Evolutionary conservation across 768 basidiomycete species (phyloP), one percentile per base, ranked within the genome.

Genomic region (Collybia mongolica): DNA sequence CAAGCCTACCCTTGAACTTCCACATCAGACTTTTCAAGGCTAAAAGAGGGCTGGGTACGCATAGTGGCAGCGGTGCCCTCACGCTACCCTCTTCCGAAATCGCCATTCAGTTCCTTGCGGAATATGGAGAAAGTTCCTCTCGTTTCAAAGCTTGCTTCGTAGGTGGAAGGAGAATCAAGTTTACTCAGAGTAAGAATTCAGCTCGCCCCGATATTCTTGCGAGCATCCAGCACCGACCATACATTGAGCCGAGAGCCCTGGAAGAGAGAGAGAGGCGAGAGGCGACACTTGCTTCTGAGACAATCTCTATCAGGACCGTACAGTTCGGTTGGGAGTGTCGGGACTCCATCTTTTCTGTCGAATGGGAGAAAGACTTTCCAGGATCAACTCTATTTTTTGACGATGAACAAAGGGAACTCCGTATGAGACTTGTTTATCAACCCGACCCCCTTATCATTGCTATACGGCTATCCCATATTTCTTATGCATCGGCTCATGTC

Each of bases 321-420:
- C 83, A 84, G 55, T 83, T 84, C 54, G 79, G 81, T 12, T 83
- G 82, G 83, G 68, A 74, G 56, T 84, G 83, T 52, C 72, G 82
- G n/a, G 82, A 83, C 56, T 61, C 67, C 4, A 69, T 73, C 0
- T 75, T 80, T 51, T 88, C 85, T 15, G 62, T 79, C 39, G 84
- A 87, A 63, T 82, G 77, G 73, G 80, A 82, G 63, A 63, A 68
- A 20, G 32, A 14, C 37, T 6, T 67, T 63, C 39, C 49, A 49
- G 8, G 32, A 47, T 20, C 69, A n/a, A 20, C 37, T 12, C 54
- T 83, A 23, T 43, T 44, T 29, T 81, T 77, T 52, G 61, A 71
- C 42, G 59, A 68, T 1, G 73, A 81, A 24, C 68, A 71, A 40
- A 67, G 81, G 46, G 78, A 82, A 56, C 62, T 83, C 15, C 71